Percentiles rank a stretch among this genome's conserved stretches.
These are phyloP conservation scores for Phanerodontia chrysosporium DNA, from an alignment of 768 basidiomycete genomes.

Conservation along the genomic window DNA sequence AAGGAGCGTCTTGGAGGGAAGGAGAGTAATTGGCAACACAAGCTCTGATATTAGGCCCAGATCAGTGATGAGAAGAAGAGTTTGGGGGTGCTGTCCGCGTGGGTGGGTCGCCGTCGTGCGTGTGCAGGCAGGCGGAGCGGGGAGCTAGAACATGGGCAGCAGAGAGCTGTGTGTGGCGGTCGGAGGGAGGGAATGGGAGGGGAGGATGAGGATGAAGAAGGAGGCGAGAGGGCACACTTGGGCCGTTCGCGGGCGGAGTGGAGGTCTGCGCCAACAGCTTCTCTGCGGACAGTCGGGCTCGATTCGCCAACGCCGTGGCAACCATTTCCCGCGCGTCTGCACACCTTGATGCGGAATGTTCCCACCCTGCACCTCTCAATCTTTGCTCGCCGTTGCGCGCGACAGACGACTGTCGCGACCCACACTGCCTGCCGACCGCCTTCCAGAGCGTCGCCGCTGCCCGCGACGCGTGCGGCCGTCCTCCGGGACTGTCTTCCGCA, in stretches of 20 bases:
- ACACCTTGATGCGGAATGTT: background rate
- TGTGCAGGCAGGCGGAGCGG: background rate
- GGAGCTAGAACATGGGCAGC: background rate
- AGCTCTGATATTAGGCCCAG: conserved; percentile 12
- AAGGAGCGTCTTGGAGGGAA: conserved; percentile 22
- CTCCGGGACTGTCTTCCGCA: background rate
- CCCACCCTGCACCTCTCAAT: too few species aligned
- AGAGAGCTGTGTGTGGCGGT: conserved; percentile 4
- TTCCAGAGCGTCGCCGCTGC: background rate
- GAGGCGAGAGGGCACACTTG: background rate
- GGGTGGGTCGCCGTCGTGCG: background rate
- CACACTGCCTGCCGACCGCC: background rate
- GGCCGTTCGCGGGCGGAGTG: background rate
- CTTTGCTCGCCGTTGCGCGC: background rate
- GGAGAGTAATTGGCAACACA: conserved; percentile 13
- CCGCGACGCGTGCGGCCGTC: background rate
- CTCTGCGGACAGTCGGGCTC: background rate
- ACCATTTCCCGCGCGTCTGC: conserved; percentile 1
- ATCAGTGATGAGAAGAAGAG: conserved; percentile 17
- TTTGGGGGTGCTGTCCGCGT: background rate
- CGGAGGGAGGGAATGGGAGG: background rate
- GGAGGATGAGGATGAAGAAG: background rate
- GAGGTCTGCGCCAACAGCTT: background rate
- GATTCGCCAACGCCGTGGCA: conserved; percentile 3
- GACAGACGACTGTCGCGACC: background rate